Evolutionary conservation across 1,284 basidiomycete genomes (phyloP).

Genomic region (Xerocomus nothofagi): DNA sequence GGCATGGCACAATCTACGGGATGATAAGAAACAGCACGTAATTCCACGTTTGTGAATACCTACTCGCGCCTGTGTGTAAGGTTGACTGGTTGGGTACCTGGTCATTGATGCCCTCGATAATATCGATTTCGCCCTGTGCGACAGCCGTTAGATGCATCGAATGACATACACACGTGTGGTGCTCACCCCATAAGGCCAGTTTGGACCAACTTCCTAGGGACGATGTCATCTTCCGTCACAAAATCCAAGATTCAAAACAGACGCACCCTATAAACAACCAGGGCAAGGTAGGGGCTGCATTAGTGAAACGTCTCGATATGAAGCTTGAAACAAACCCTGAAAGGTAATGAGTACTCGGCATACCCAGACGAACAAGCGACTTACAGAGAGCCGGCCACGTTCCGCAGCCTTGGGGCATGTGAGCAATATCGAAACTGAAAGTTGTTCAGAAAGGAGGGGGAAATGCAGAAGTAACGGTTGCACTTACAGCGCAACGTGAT

Average conservation of each 20-base stretch:
- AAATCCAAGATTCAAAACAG: background rate
- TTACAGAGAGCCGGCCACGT: constrained; percentile 41
- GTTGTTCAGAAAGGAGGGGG: too few species aligned
- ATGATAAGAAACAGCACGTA: background rate
- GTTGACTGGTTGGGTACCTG: constrained; percentile 55
- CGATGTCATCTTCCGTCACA: background rate
- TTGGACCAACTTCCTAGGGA: constrained; percentile 20
- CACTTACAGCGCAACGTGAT: constrained; percentile 40
- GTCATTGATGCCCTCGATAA: constrained; percentile 68
- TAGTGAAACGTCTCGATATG: background rate
- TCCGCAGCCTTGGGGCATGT: constrained; percentile 42
- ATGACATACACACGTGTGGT: background rate
- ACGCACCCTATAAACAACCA: constrained; percentile 16
- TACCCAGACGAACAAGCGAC: background rate
- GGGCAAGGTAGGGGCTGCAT: background rate
- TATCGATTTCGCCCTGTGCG: constrained; percentile 57
- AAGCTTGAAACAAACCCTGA: constrained; percentile 20
- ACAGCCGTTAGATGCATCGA: background rate
- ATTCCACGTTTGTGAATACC: background rate
- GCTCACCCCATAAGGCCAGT: constrained; percentile 20
- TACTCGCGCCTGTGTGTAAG: constrained; percentile 54
- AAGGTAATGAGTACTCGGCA: background rate
- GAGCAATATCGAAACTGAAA: constrained; percentile 36
- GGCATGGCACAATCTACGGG: constrained; percentile 62
- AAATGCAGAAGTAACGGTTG: too few species aligned